Evolutionary conservation across 116 monocot species (phyloP), one percentile per base, ranked within the genome.

Genomic region (Phalaenopsis hybrid): DNA sequence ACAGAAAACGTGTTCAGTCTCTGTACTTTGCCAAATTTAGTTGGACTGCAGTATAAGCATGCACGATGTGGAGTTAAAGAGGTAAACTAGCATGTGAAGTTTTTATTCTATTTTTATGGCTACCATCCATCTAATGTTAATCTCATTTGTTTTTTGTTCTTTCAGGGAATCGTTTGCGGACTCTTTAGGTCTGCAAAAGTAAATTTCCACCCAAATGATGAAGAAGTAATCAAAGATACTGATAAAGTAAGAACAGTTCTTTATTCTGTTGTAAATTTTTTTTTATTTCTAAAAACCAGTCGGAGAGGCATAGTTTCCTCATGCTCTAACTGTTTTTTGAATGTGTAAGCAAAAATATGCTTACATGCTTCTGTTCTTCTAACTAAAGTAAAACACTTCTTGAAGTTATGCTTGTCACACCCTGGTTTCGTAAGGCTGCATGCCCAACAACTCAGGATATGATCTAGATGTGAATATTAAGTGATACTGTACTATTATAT

Each of bases 1-100:
- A 51, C 86, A 99, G 99, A 99, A 92, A 94, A 95, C 83, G 91
- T 99, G n/a, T 99, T 99, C 86, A 92, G 90, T 65, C 88, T 99
- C 13, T 85, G 76, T 80, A 84, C 79, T 83, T 88, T 89, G 79
- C 89, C 92, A 70, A 81, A 88, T 78, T 57, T 99, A 74, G 85
- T 77, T 43, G 99, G 95, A 76, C 65, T 85, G 73, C 92, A 86
- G 81, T 99, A 95, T 57, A 88, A 81, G 82, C 76, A 90, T 37
- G 87, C 89, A 49, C 88, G 95, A 50, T 83, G 78, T 85, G 85
- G 90, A 82, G 84, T 93, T 50, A 85, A 77, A 28, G 91, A 95
- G 89, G 99, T 99, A 86, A 76, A 83, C 68, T 2, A 65, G 17
- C 79, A 48, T 81, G 41, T 34, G 48, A 78, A 8, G 44, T 34